Evolutionary conservation across 805 yeast species (phyloP).

Genomic region (Ogataea trehalophila): DNA sequence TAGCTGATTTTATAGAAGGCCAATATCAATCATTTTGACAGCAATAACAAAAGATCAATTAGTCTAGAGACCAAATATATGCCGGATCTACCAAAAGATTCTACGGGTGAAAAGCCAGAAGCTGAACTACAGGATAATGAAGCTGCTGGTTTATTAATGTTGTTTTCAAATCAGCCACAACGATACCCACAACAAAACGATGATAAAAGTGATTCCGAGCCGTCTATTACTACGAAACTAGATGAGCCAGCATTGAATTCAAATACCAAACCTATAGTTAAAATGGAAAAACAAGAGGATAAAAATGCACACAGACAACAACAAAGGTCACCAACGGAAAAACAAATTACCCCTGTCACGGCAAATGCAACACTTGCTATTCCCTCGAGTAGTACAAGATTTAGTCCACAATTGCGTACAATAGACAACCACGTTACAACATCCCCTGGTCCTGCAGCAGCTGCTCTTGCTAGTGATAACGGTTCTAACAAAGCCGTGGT

Average conservation of each 20-base stretch:
- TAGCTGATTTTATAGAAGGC: too few species aligned
- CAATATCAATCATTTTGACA: too few species aligned
- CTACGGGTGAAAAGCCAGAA: not conserved
- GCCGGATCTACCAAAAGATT: not conserved
- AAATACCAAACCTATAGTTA: too few species aligned
- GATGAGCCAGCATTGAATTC: too few species aligned
- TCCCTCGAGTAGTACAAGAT: slow-evolving; percentile 1
- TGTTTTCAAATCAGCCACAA: slow-evolving; percentile 28
- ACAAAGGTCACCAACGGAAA: not conserved
- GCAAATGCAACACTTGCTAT: slow-evolving; percentile 7
- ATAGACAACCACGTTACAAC: slow-evolving; percentile 22
- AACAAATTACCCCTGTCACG: slow-evolving; percentile 9
- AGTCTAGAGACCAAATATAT: too few species aligned
- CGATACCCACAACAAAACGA: not conserved
- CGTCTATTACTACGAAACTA: not conserved
- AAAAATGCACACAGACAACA: not conserved
- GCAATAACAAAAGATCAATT: too few species aligned
- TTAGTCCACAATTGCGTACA: slow-evolving; percentile 17
- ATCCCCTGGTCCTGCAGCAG: slow-evolving; percentile 37
- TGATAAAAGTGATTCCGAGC: too few species aligned
- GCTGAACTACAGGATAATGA: slow-evolving; percentile 28
- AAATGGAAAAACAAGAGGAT: too few species aligned
- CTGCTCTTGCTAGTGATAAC: slow-evolving; percentile 29
- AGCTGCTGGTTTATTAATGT: slow-evolving; percentile 36
- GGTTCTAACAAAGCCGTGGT: slow-evolving; percentile 51